Evolutionary conservation across 2,329 filamentous ascomycete genomes (phyloP).

Genomic region (Paracoccidioides brasiliensis): DNA sequence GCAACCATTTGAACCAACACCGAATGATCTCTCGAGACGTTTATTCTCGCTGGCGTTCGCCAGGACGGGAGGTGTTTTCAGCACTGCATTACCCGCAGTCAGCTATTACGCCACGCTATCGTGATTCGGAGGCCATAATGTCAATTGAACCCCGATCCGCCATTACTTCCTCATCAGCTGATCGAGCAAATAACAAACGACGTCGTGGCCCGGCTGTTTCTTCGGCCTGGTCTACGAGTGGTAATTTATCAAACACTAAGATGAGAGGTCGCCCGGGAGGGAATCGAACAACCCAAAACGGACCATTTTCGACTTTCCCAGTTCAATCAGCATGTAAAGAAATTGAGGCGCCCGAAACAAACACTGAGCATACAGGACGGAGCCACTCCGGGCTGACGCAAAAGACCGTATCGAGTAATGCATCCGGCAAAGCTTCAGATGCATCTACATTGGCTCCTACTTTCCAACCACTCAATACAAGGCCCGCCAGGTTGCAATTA

Average conservation of each 20-base stretch:
- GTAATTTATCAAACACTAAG: conserved; percentile 52
- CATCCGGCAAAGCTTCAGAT: not conserved
- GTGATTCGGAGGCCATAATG: conserved; percentile 21
- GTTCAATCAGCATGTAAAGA: conserved; percentile 36
- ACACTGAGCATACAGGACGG: not conserved
- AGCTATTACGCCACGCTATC: conserved; percentile 51
- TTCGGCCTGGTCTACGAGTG: conserved; percentile 69
- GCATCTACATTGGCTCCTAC: conserved; percentile 5
- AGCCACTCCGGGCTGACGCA: not conserved
- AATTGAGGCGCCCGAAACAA: not conserved
- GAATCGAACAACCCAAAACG: conserved; percentile 52
- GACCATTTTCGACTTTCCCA: conserved; percentile 57
- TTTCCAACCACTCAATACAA: conserved; percentile 11
- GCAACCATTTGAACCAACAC: conserved; percentile 20
- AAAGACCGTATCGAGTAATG: not conserved
- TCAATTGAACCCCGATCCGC: conserved; percentile 55
- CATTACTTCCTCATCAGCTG: conserved; percentile 46
- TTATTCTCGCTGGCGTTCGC: conserved; percentile 34
- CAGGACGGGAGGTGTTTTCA: conserved; percentile 47
- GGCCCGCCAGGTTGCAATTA: conserved; percentile 29
- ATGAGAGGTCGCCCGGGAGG: conserved; percentile 67
- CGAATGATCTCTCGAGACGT: conserved; percentile 2
- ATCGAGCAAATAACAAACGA: conserved; percentile 35
- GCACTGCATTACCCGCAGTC: conserved; percentile 63
- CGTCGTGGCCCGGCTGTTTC: conserved; percentile 78